Evolutionary conservation across 306 rosid genomes (phyloP).

Genomic region (Sechiopsis laciniata): DNA sequence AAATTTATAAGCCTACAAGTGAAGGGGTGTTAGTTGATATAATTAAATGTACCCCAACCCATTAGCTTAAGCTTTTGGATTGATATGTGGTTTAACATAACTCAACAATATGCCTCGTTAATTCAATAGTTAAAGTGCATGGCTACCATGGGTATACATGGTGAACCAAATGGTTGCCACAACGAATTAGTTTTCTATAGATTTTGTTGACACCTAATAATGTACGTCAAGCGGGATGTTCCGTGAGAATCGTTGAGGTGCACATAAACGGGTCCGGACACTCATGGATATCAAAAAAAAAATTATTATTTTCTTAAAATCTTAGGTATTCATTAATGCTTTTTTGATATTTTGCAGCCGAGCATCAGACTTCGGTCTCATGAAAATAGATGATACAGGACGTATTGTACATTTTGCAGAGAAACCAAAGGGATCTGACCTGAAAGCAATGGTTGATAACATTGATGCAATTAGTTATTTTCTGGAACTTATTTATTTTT

Average conservation of each 20-base stretch:
- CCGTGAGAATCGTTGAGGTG: too few species aligned
- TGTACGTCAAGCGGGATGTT: too few species aligned
- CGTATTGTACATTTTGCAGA: constrained; percentile 74
- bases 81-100: too few species aligned
- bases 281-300: background rate
- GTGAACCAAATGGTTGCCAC: too few species aligned
- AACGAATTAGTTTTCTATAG: too few species aligned
- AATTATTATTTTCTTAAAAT: background rate
- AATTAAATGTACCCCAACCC: too few species aligned
- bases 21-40: too few species aligned
- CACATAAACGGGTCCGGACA: too few species aligned
- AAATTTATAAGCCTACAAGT: too few species aligned
- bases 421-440: constrained; percentile 81
- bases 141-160: background rate
- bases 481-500: background rate
- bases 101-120: too few species aligned
- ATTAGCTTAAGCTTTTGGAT: too few species aligned
- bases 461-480: constrained; percentile 12
- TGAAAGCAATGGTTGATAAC: constrained; percentile 72
- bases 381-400: constrained; percentile 72
- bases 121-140: background rate
- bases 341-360: constrained; percentile 16
- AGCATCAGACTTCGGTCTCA: constrained; percentile 81
- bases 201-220: too few species aligned
- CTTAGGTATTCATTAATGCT: background rate